Base-by-base conservation (phyloP, 1,284 basidiomycete genomes). In the Ganoderma sp. region DNA sequence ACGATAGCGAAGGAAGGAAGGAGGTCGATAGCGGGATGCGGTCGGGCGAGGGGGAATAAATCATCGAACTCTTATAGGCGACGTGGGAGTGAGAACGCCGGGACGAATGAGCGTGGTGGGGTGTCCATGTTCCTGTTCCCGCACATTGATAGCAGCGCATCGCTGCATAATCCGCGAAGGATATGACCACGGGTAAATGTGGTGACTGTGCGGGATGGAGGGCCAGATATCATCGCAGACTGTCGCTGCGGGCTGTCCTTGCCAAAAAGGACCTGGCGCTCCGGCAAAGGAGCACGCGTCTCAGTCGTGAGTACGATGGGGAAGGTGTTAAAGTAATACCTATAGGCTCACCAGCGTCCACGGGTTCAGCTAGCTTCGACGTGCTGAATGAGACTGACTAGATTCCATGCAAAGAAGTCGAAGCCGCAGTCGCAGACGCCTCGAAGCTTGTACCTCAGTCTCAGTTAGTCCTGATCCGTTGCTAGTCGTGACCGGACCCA, bases 71-170 rank as follows among this genome's bases (percentile, higher is more conserved):
- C 65, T 66, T 72, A 72, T 72, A 70, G 8, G 52, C 52, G 66
- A 61, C 66, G 71, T 72, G 71, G 65, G 71, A 72, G 71, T 60
- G 70, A 34, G 52, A 59, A 59, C 39, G 22, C 48, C 22, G n/a
- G 57, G 37, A 22, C 17, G 34, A 28, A 9, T 56, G 52, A 25
- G 52, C 52, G 17, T 56, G 25, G 52, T 54, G 52, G 48, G 12
- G 52, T 56, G 14, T 22, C 19, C 17, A 37, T 32, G 28, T 32
- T 32, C 28, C 39, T 59, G 19, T 39, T 37, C 57, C n/a, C 34
- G 32, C 48, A 50, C 48, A 25, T 50, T 50, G 22, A 25, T 50
- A 50, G n/a, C 7, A n/a, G 37, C 34, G 34, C n/a, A 19, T 41
- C 39, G 56, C 57, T 59, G 28, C 28, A 32, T 32, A 59, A 41